Conservation (phyloP, 2,329 filamentous ascomycete species). For the Penicillium sp. region DNA sequence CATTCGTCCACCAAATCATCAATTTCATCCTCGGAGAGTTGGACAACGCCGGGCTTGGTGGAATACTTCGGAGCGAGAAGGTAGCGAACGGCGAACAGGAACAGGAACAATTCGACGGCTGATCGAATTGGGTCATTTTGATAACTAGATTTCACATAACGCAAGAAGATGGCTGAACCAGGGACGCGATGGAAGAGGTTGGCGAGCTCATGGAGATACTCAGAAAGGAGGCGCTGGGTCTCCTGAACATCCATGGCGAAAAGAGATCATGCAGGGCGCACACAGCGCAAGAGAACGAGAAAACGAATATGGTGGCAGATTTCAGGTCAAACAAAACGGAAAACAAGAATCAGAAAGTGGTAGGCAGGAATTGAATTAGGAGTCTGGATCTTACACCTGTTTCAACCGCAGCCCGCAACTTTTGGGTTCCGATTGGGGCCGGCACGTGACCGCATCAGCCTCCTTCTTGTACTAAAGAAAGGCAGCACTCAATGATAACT, state of each 20-base stretch:
- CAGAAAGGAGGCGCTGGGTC: conserved; percentile 57
- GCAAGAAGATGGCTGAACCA: conserved; percentile 89
- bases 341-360: background rate
- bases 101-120: conserved; percentile 88
- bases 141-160: conserved; percentile 96
- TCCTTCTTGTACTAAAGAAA: background rate
- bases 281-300: conserved; percentile 11
- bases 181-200: conserved; percentile 86
- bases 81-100: conserved; percentile 95
- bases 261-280: conserved; percentile 12
- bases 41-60: conserved; percentile 88
- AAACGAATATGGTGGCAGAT: conserved; percentile 21
- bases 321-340: background rate
- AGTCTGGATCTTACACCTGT: background rate
- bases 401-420: conserved; percentile 3
- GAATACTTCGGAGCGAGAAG: conserved; percentile 90
- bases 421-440: conserved; percentile 14
- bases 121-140: conserved; percentile 95
- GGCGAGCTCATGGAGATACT: conserved; percentile 60
- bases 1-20: conserved; percentile 97
- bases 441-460: conserved; percentile 17
- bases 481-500: background rate
- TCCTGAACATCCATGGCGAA: conserved; percentile 62
- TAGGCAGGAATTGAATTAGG: background rate
- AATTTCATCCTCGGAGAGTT: conserved; percentile 92